Evolutionary conservation across 2,329 filamentous ascomycete genomes (phyloP).

Genomic region (Stemphylium vesicarium): DNA sequence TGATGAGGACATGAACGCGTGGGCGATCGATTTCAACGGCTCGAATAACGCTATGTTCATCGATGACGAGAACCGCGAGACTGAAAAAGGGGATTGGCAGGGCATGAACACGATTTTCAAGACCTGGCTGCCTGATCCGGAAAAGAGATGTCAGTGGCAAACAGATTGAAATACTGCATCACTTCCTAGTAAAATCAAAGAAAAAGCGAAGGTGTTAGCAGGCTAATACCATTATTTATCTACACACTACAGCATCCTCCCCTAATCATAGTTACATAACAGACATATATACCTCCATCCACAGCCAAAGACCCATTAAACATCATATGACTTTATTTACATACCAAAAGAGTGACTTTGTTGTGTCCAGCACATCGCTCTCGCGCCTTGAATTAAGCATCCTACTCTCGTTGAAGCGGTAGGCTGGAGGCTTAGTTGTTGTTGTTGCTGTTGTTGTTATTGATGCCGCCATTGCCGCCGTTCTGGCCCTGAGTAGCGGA

Average conservation of each 20-base stretch:
- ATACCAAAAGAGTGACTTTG: neutral
- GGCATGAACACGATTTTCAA: slow-evolving; percentile 2
- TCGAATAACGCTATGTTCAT: slow-evolving; percentile 48
- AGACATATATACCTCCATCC: neutral
- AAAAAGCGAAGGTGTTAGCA: neutral
- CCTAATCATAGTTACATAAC: neutral
- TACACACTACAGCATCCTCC: neutral
- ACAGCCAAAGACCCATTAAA: neutral
- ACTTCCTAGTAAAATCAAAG: neutral
- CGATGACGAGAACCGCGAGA: slow-evolving; percentile 43
- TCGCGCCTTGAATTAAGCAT: neutral
- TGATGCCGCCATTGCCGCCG: too few species aligned
- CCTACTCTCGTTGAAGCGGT: too few species aligned
- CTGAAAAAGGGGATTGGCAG: slow-evolving; percentile 40
- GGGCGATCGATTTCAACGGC: slow-evolving; percentile 49
- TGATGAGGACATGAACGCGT: slow-evolving; percentile 42
- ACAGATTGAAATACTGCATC: neutral
- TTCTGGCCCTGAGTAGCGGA: neutral
- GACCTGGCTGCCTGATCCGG: slow-evolving; percentile 2
- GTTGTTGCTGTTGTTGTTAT: neutral
- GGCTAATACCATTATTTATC: neutral
- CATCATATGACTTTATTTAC: slow-evolving; percentile 3
- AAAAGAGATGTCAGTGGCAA: neutral
- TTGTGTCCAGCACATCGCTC: slow-evolving; percentile 14
- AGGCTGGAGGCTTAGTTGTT: neutral